Percentiles rank a stretch among this genome's conserved stretches.
Conservation (phyloP, 352 stramenopile species). For the Globisporangium cystogenes region DNA sequence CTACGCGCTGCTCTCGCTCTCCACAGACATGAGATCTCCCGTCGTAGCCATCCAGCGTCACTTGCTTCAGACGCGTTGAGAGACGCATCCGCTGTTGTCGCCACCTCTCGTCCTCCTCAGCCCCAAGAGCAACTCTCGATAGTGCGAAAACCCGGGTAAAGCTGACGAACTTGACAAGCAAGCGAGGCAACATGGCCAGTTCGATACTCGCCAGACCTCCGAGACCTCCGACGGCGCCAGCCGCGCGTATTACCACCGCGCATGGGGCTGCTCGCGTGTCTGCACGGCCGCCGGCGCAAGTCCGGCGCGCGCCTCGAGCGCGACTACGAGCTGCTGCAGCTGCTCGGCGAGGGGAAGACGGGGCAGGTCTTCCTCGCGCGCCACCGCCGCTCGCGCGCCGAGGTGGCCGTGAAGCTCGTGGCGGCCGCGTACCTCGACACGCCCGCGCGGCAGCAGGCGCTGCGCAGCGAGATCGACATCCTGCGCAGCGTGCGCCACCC, state of each 20-base stretch:
- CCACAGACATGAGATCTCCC: no score
- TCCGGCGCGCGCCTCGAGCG: constrained; percentile 36
- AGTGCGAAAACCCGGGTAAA: no score
- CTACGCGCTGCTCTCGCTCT: no score
- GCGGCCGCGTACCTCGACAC: constrained; percentile 65
- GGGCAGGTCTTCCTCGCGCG: constrained; percentile 58
- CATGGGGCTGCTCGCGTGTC: constrained; percentile 24
- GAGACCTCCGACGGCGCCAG: no score
- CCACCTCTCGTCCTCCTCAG: no score
- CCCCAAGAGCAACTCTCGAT: no score
- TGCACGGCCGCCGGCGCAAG: constrained; percentile 17
- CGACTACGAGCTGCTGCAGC: constrained; percentile 61
- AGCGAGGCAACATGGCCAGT: no score
- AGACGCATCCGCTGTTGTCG: no score
- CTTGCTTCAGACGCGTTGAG: no score
- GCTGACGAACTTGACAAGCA: no score
- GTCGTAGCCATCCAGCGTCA: no score
- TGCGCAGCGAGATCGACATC: constrained; percentile 57
- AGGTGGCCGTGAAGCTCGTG: constrained; percentile 72
- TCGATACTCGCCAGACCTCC: no score
- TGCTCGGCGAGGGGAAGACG: constrained; percentile 78
- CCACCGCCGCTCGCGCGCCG: constrained; percentile 22
- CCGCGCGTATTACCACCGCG: background rate
- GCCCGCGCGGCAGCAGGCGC: constrained; percentile 52
- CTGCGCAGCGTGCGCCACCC: constrained; percentile 54